Base-by-base conservation (phyloP, 73 alveolate species). In the Paramecium sexaurelia region DNA sequence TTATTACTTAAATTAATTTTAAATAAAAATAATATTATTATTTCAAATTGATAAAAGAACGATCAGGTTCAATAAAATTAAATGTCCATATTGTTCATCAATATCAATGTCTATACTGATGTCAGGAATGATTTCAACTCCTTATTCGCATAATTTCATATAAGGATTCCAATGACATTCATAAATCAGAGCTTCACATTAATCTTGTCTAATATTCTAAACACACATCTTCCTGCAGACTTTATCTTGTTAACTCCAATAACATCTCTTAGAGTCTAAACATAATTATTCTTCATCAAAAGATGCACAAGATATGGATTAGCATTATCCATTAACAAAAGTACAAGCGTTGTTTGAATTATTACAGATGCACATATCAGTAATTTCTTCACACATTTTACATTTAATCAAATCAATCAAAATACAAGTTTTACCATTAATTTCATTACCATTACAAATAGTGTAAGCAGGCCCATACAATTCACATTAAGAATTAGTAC, bases 141-240 rank as follows among this genome's bases (percentile, higher is more conserved):
- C 90, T 45, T 78, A 26, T 45, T 78, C 73, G 10, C 90, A 78
- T 22, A 26, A 8, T 19, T 37, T 40, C 55, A 45, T 78, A 24
- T 78, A 78, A 0, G 68, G 43, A 43, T 78, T 45, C 90, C 90
- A 78, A 78, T 78, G 90, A 41, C 90, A 78, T 41, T 78, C 90
- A 78, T 78, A 39, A 11, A 39, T 41, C 41, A 78, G 22, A 5
- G 68, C 90, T 41, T 78, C 90, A 43, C 90, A 78, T 78, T 78
- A 24, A 45, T 78, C 90, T 41, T 78, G 22, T 24, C 68, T 41
- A 4, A 78, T 45, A 78, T 78, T 78, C 19, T 78, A n/a, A 26
- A 39, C 40, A 24, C 90, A 78, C 68, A 41, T 78, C 33, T 78
- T 78, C 41, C 90, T 78, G 29, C 90, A 78, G 7, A 45, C 73